Base-by-base conservation (phyloP, 2,329 filamentous ascomycete species). In the Monosporascus cannonballus region DNA sequence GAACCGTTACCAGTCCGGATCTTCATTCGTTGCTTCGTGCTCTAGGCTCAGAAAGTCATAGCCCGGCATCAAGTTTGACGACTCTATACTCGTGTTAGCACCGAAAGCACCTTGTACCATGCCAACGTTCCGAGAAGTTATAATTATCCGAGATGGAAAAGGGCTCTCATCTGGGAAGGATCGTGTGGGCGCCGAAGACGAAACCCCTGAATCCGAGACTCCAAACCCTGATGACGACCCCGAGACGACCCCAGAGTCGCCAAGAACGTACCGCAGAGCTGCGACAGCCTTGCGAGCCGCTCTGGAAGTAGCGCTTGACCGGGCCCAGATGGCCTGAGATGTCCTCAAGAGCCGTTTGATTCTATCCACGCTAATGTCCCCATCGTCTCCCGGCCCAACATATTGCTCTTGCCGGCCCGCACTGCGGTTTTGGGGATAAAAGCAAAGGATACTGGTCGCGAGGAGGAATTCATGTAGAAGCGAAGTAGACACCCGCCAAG, bases 341-440 rank as follows among this genome's bases (percentile, higher is more conserved):
- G 30, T 54, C 17, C 20, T 24, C 24, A 64, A 51, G 11, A 54
- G 46, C 15, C 48, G 30, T 9, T 25, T 51, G 20, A 61, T 56
- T 20, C 37, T 47, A 18, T 48, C 41, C 3, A 50, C 34, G 7
- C 18, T n/a, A n/a, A 37, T 20, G 39, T 17, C 27, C 7, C 39
- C 39, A n/a, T 20, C 17, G 8, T 53, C 52, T 20, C 55, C 50
- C 8, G 36, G 22, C 15, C 44, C 50, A 34, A 20, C 36, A 27
- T 54, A 51, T 9, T 48, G 42, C 39, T 20, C 39, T 24, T 11
- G 8, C n/a, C 3, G 20, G 42, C 9, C 36, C 24, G 22, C 36
- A n/a, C 22, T 51, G 36, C 46, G 62, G 55, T 9, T 20, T 46
- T 71, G 66, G 1, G 78, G 54, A 51, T 76, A 75, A 7, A 75